Evolutionary conservation across 2,329 filamentous ascomycete species (phyloP), one percentile per base, ranked within the genome.

Genomic region (Fusarium sterilihyphosum): DNA sequence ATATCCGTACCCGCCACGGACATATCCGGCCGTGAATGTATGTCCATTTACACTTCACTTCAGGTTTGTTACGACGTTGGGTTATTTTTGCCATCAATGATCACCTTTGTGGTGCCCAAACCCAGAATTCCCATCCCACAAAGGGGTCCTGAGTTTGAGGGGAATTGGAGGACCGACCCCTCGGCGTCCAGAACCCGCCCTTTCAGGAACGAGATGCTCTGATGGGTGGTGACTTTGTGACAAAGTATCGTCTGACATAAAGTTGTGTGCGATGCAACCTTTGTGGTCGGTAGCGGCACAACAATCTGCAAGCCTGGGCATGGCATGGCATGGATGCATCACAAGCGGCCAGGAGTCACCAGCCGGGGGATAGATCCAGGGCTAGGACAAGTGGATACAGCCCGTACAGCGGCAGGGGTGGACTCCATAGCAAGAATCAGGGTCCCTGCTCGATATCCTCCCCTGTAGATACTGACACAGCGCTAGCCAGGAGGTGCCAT

Each of bases 131-230:
- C 37, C 54, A 74, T 73, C 61, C 47, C 43, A 75, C 72, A 71
- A 74, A 73, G 59, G 73, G 73, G 58, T 66, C 72, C 72, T 73
- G 62, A 73, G 71, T 77, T 77, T 77, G 75, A 74, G 75, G 75
- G 73, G 70, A 73, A 77, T 77, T 77, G 50, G 73, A 77, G 75
- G 75, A 75, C 70, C 73, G 61, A 46, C 70, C 61, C 70, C 67
- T 77, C 64, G 67, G 70, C 64, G 65, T 68, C 69, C 62, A 63
- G 66, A 75, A 67, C 52, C 66, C 61, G 73, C 49, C 52, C 40
- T 65, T 44, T 54, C 47, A 63, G 65, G 71, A 70, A 64, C 59
- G 41, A 31, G 33, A 54, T 41, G 40, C 33, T 41, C 33, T 73
- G 68, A 73, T 77, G 67, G 58, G 29, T 65, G 54, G 66, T 31